Evolutionary conservation across 2,329 filamentous ascomycete species (phyloP).

Genomic region (Chalaropsis ovoidea): DNA sequence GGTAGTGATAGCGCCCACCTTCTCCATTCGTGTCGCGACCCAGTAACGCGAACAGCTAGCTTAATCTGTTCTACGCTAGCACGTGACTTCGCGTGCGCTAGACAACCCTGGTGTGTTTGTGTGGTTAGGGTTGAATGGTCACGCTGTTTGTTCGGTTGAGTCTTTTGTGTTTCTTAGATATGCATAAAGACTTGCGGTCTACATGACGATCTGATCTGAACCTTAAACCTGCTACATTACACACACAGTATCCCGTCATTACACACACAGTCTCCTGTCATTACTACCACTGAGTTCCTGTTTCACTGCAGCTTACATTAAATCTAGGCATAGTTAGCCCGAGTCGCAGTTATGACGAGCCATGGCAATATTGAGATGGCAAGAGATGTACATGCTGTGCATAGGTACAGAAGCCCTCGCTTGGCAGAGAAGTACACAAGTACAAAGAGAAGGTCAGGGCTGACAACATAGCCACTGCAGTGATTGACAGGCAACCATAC

Average conservation of each 20-base stretch:
- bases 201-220: background rate
- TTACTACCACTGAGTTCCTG: background rate
- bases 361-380: background rate
- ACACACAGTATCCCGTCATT: background rate
- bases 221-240: background rate
- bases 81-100: slow-evolving; percentile 16
- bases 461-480: background rate
- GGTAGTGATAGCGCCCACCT: slow-evolving; percentile 8
- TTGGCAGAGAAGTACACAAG: background rate
- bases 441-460: background rate
- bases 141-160: no score
- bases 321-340: background rate
- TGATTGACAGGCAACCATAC: background rate
- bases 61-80: slow-evolving; percentile 8
- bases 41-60: background rate
- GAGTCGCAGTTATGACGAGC: no score
- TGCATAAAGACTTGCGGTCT: background rate
- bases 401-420: no score
- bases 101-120: background rate
- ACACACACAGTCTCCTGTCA: background rate
- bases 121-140: background rate
- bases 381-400: no score
- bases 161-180: background rate
- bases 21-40: background rate
- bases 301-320: slow-evolving; percentile 1